A percentile compares a stretch with the other conserved stretches of the same genome.
These are phyloP conservation scores for Emergomyces pasteurianus DNA, from an alignment of 2,329 filamentous ascomycete genomes.

Conservation along the genomic window DNA sequence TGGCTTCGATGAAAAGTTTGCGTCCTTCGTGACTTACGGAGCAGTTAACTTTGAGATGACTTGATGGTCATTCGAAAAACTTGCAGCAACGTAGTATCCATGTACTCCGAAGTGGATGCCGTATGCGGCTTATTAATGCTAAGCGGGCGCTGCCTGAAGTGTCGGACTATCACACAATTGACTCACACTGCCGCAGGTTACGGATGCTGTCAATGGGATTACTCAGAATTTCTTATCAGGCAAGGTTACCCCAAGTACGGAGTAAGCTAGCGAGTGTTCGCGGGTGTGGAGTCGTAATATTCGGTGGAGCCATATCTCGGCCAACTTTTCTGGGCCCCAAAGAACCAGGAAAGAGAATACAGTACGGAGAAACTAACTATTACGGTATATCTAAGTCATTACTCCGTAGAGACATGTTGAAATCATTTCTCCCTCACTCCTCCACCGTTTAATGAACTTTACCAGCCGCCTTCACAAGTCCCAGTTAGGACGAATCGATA, in stretches of 20 bases:
- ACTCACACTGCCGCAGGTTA: neutral
- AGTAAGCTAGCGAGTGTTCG: conserved; percentile 36
- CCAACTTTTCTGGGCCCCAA: conserved; percentile 52
- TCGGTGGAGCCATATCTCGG: conserved; percentile 54
- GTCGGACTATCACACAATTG: neutral
- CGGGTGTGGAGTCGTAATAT: conserved; percentile 47
- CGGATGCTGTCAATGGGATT: neutral
- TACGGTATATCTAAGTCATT: conserved; percentile 46
- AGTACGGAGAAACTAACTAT: too few species aligned
- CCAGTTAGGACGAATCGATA: conserved; percentile 53
- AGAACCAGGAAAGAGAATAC: conserved; percentile 46
- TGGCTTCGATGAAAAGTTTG: neutral
- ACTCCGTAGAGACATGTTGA: conserved; percentile 41
- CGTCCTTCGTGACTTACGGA: too few species aligned
- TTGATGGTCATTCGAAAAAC: neutral
- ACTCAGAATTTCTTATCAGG: neutral
- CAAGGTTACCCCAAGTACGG: conserved; percentile 13
- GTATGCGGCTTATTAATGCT: neutral
- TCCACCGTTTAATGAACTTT: conserved; percentile 65
- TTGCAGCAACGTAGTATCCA: neutral
- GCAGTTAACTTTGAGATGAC: neutral
- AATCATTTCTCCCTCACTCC: conserved; percentile 53
- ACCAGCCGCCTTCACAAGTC: conserved; percentile 60
- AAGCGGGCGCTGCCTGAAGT: neutral
- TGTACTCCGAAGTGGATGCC: too few species aligned